Conservation (phyloP, 139 green algal species). For the Chlamydomonas sphaeroides region DNA sequence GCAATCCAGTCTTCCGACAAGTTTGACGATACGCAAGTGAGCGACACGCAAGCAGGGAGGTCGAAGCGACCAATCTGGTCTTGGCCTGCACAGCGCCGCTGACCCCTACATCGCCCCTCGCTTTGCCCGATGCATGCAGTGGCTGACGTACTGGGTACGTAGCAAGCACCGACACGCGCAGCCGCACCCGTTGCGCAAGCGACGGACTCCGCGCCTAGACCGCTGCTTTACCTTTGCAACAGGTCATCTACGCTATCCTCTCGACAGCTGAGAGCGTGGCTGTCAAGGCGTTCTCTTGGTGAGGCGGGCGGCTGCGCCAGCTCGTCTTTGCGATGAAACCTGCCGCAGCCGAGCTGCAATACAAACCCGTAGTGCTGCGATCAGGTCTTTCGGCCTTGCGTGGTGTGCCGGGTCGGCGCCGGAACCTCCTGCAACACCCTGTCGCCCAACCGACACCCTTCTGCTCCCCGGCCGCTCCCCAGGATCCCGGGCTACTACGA, state of each 20-base stretch:
- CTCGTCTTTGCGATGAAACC: too few species aligned
- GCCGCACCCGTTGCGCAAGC: not conserved
- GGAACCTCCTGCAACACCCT: not conserved
- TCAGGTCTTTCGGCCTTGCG: too few species aligned
- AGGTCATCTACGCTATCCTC: not conserved
- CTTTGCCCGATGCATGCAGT: not conserved
- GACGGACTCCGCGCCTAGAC: not conserved
- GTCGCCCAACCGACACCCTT: not conserved
- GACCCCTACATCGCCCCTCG: not conserved
- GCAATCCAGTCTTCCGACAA: constrained; percentile 15
- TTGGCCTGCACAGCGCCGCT: not conserved
- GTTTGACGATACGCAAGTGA: constrained; percentile 24
- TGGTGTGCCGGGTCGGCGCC: too few species aligned
- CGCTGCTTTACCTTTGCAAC: not conserved
- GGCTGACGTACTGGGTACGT: constrained; percentile 36
- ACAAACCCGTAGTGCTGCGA: too few species aligned
- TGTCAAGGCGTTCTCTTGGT: not conserved
- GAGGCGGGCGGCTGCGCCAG: too few species aligned
- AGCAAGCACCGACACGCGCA: not conserved
- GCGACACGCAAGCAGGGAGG: not conserved
- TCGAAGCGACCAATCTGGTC: not conserved
- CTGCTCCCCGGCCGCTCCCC: not conserved
- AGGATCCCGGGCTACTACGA: constrained; percentile 56
- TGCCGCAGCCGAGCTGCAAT: too few species aligned
- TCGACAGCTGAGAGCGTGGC: not conserved